Percentiles rank a stretch among this genome's conserved stretches.
phyloP scores from a whole-genome alignment of 768 basidiomycete species.

The Serendipita sp. region DNA sequence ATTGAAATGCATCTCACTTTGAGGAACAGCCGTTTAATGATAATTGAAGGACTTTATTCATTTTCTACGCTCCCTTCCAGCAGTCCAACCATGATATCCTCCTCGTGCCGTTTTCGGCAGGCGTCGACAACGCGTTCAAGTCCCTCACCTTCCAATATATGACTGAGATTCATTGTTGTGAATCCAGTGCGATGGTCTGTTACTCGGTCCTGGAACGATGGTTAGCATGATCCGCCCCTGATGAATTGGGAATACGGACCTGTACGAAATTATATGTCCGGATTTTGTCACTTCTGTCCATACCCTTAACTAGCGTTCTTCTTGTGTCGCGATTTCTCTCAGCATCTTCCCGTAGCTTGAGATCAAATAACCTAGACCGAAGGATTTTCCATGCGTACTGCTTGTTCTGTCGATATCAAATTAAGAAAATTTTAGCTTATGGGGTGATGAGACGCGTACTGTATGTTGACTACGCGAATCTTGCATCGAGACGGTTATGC shows the following conservation, averaged over 20 bases:
- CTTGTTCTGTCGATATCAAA: slow-evolving; percentile 43
- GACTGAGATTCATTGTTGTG: slow-evolving; percentile 33
- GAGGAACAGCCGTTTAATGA: no score
- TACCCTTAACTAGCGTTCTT: slow-evolving; percentile 57
- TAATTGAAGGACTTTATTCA: no score
- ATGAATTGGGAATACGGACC: slow-evolving; percentile 22
- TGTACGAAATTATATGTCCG: slow-evolving; percentile 91
- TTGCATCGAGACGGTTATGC: slow-evolving; percentile 94
- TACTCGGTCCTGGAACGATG: slow-evolving; percentile 51
- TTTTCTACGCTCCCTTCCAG: slow-evolving; percentile 12
- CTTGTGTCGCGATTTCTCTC: slow-evolving; percentile 53
- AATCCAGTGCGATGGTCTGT: slow-evolving; percentile 84
- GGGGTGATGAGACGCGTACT: slow-evolving; percentile 25
- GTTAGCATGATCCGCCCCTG: not conserved
- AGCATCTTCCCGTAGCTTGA: slow-evolving; percentile 53
- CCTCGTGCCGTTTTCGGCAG: slow-evolving; percentile 18
- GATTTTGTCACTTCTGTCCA: slow-evolving; percentile 86
- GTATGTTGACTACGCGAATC: slow-evolving; percentile 94
- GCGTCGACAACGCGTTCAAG: slow-evolving; percentile 20
- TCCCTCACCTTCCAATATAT: slow-evolving; percentile 25
- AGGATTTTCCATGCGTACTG: slow-evolving; percentile 88
- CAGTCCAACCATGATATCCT: slow-evolving; percentile 19
- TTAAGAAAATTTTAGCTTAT: not conserved
- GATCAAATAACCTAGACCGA: slow-evolving; percentile 68
- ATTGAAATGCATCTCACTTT: no score